Conservation (phyloP, 805 yeast species). For the Monosporozyma unispora region DNA sequence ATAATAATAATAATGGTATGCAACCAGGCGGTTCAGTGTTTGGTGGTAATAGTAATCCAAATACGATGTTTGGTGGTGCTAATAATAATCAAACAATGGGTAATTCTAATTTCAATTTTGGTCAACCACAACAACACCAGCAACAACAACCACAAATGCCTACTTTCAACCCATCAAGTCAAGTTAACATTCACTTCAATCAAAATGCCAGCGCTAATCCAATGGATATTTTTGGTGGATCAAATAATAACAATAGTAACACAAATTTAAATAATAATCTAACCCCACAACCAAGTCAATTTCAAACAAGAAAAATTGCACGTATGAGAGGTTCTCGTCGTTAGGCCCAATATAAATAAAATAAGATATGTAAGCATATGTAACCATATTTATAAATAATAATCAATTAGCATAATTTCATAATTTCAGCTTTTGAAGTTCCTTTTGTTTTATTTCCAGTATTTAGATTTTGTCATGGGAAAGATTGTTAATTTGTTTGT, state of each 20-base stretch:
- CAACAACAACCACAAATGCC: slow-evolving; percentile 4
- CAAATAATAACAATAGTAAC: slow-evolving; percentile 1
- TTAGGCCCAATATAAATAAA: neutral
- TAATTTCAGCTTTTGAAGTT: neutral
- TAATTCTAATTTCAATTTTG: neutral
- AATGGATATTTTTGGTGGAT: slow-evolving; percentile 15
- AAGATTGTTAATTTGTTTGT: too few relatives aligned
- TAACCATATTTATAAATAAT: neutral
- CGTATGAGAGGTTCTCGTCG: slow-evolving; percentile 28
- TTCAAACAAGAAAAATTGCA: slow-evolving; percentile 18
- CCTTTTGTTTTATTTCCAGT: neutral
- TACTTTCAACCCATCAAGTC: slow-evolving; percentile 16
- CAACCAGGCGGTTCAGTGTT: slow-evolving; percentile 9
- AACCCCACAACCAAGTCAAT: slow-evolving; percentile 4
- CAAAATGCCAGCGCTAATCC: slow-evolving; percentile 12
- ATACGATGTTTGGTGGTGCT: neutral
- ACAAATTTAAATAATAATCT: neutral
- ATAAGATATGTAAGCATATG: neutral
- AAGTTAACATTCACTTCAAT: slow-evolving; percentile 23
- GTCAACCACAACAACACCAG: slow-evolving; percentile 1
- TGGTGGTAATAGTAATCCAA: neutral
- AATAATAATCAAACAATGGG: neutral
- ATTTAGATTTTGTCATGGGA: too few relatives aligned
- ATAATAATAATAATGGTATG: neutral
- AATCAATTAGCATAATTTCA: neutral